Conservation (phyloP, 192 early-diverging fungal genomes). For the Spinellus fusiger region DNA sequence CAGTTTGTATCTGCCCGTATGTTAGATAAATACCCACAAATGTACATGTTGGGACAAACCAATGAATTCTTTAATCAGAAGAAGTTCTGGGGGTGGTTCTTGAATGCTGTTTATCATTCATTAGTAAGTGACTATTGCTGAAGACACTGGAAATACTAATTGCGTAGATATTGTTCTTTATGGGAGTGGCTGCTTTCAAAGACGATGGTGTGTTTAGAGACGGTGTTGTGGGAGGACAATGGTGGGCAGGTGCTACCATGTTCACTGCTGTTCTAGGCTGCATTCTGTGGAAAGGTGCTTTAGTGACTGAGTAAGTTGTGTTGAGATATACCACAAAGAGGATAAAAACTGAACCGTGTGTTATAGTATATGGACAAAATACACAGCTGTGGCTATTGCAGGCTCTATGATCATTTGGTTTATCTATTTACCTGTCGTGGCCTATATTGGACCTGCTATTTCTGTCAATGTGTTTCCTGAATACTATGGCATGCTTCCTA, state of each 20-base stretch:
- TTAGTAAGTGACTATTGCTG: constrained; percentile 49
- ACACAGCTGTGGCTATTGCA: constrained; percentile 84
- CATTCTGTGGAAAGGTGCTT: constrained; percentile 85
- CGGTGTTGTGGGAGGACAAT: constrained; percentile 77
- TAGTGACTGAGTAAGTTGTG: constrained; percentile 69
- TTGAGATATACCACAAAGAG: background rate
- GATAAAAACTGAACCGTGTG: background rate
- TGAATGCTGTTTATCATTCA: constrained; percentile 92
- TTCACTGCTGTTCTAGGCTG: constrained; percentile 87
- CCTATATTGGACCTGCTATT: constrained; percentile 57
- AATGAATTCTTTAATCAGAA: constrained; percentile 80
- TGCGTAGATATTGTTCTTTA: constrained; percentile 60
- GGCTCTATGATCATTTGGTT: constrained; percentile 91
- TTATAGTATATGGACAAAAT: constrained; percentile 86
- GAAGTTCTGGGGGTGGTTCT: constrained; percentile 89
- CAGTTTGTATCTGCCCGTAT: constrained; percentile 89
- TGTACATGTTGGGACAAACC: constrained; percentile 81
- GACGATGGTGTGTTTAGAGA: constrained; percentile 62
- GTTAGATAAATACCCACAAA: constrained; percentile 94
- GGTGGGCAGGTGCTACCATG: constrained; percentile 85
- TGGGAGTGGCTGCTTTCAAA: constrained; percentile 57
- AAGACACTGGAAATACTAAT: background rate
- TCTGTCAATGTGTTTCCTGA: constrained; percentile 60
- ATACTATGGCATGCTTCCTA: constrained; percentile 65
- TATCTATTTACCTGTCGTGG: constrained; percentile 78